Evolutionary conservation across 208 protist genomes (phyloP).

Genomic region (Trypanosoma lewisi): DNA sequence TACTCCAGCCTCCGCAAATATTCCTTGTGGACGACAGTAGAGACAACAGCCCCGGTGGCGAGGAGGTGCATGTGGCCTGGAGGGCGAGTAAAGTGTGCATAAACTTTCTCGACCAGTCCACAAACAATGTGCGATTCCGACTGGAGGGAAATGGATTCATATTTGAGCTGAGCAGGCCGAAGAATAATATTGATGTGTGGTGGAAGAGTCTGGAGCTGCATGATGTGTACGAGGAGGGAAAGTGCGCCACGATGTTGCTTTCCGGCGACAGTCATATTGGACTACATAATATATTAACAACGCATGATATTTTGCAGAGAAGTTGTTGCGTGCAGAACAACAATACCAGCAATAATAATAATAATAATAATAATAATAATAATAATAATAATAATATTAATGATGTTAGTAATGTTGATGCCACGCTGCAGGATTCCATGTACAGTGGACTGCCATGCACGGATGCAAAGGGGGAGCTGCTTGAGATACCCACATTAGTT

Average conservation of each 20-base stretch:
- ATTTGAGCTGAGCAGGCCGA: constrained; percentile 10
- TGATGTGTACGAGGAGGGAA: constrained; percentile 44
- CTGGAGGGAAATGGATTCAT: constrained; percentile 17
- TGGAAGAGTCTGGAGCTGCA: constrained; percentile 66
- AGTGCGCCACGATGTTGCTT: constrained; percentile 42
- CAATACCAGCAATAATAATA: not conserved
- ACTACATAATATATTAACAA: constrained; percentile 53
- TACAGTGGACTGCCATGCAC: not conserved
- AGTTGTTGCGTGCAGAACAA: constrained; percentile 47
- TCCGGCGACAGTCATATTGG: constrained; percentile 58
- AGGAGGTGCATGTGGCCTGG: constrained; percentile 20
- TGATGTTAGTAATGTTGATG: too few relatives aligned
- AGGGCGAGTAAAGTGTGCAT: constrained; percentile 13
- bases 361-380: constrained; percentile 7
- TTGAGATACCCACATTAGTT: constrained; percentile 53
- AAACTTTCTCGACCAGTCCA: constrained; percentile 16
- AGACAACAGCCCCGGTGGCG: too few relatives aligned
- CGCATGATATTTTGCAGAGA: constrained; percentile 37
- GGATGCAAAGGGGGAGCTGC: constrained; percentile 16
- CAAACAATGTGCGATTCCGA: constrained; percentile 13
- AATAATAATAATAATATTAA: too few relatives aligned
- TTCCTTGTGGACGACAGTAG: too few relatives aligned
- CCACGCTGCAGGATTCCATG: not conserved
- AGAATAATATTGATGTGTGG: constrained; percentile 29
- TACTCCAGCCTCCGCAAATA: too few relatives aligned